Evolutionary conservation across 257 asterid genomes (phyloP).

Genomic region (Lycium barbarum): DNA sequence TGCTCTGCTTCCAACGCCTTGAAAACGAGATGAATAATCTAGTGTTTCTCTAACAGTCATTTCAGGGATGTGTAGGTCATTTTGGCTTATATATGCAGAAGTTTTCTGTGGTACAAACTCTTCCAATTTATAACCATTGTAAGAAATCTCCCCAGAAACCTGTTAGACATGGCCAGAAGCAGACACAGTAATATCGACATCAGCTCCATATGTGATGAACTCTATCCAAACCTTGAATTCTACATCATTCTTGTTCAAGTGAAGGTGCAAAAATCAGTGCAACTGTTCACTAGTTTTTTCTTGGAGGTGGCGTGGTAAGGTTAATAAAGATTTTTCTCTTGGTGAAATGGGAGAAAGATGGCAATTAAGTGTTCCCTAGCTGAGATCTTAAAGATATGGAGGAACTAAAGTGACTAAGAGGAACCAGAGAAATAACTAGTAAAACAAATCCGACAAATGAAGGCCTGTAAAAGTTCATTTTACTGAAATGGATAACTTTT

Average conservation of each 20-base stretch:
- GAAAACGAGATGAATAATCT: slow-evolving; percentile 70
- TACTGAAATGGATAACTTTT: neutral
- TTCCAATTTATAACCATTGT: slow-evolving; percentile 62
- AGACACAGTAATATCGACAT: slow-evolving; percentile 13
- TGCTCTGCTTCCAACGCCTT: slow-evolving; percentile 68
- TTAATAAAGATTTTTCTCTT: slow-evolving; percentile 2
- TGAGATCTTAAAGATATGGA: slow-evolving; percentile 7
- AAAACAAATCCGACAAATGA: neutral
- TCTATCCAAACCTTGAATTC: neutral
- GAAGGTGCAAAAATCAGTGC: neutral
- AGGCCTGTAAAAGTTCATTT: neutral
- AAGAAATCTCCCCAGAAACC: slow-evolving; percentile 68
- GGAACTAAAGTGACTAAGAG: neutral
- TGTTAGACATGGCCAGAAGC: slow-evolving; percentile 34
- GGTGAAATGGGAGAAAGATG: neutral
- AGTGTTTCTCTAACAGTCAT: slow-evolving; percentile 76
- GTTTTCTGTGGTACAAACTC: slow-evolving; percentile 79
- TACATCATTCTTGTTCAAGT: slow-evolving; percentile 20
- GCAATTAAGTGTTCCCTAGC: neutral
- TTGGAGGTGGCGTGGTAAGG: neutral
- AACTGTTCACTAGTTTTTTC: neutral
- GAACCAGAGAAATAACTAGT: neutral
- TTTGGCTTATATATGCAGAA: slow-evolving; percentile 73
- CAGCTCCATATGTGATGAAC: neutral
- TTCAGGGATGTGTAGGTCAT: slow-evolving; percentile 73